These are phyloP conservation scores for Saccharomycopsis fermentans DNA, from an alignment of 805 yeast species.

Conservation along the genomic window DNA sequence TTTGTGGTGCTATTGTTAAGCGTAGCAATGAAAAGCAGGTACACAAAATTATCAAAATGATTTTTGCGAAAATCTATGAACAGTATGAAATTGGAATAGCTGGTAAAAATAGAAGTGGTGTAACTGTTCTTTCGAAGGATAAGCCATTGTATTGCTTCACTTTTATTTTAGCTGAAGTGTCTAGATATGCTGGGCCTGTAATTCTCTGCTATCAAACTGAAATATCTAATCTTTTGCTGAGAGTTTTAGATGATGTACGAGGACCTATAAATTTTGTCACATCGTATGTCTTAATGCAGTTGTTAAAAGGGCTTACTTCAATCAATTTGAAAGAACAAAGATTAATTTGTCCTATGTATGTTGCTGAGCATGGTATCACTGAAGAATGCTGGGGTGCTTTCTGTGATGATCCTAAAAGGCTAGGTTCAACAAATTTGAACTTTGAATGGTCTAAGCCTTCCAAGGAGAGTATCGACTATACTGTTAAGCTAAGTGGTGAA, in stretches of 20 bases:
- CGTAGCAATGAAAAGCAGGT: constrained; percentile 46
- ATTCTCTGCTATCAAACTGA: constrained; percentile 36
- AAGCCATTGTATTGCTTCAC: constrained; percentile 63
- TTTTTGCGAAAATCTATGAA: constrained; percentile 43
- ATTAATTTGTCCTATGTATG: constrained; percentile 23
- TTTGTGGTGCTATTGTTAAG: constrained; percentile 62
- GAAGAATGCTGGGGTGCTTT: constrained; percentile 68
- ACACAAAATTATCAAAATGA: constrained; percentile 32
- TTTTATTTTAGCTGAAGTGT: constrained; percentile 55
- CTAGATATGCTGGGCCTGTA: constrained; percentile 54
- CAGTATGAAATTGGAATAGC: constrained; percentile 76
- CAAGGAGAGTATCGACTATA: constrained; percentile 43
- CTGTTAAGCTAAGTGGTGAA: constrained; percentile 45
- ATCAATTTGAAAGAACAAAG: constrained; percentile 49
- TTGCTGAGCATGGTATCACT: constrained; percentile 28
- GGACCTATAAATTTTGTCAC: constrained; percentile 59
- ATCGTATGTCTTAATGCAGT: constrained; percentile 56
- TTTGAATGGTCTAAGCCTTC: constrained; percentile 74
- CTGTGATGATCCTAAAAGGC: constrained; percentile 46
- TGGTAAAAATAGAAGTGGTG: constrained; percentile 57
- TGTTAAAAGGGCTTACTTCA: constrained; percentile 52
- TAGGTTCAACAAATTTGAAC: constrained; percentile 36
- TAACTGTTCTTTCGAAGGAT: constrained; percentile 68
- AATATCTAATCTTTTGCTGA: constrained; percentile 36
- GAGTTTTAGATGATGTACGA: constrained; percentile 37